Conservation (phyloP, 306 rosid species). For the Oxytropis ochrocephala region DNA sequence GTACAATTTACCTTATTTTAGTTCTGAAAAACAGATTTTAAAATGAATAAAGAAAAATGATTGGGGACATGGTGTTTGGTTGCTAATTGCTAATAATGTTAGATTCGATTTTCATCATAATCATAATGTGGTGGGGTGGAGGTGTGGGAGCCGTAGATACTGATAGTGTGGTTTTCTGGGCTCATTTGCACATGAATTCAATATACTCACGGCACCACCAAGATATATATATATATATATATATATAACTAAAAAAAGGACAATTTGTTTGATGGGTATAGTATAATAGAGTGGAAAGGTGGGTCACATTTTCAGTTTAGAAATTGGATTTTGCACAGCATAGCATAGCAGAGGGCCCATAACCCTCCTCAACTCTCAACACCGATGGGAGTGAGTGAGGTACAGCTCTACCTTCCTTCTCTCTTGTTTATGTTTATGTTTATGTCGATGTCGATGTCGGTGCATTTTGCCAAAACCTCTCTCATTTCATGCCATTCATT, state of each 20-base stretch:
- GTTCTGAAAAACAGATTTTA: not conserved
- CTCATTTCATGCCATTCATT: slow-evolving; percentile 3
- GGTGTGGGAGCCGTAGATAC: too few relatives aligned
- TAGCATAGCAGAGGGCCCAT: not conserved
- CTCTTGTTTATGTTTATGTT: too few relatives aligned
- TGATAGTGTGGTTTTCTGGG: not conserved
- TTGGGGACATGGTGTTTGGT: not conserved
- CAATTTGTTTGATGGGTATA: not conserved
- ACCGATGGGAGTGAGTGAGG: not conserved
- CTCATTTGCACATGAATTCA: not conserved
- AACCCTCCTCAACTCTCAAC: not conserved
- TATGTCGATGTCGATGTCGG: not conserved
- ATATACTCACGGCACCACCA: not conserved
- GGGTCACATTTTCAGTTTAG: not conserved
- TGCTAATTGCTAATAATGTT: not conserved
- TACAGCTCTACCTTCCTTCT: not conserved
- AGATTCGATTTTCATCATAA: not conserved
- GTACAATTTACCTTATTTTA: too few relatives aligned
- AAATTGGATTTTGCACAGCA: not conserved
- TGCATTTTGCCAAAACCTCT: not conserved
- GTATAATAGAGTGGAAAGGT: not conserved
- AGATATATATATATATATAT: too few relatives aligned
- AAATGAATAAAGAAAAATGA: not conserved
- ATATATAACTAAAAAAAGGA: too few relatives aligned
- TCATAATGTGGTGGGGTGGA: not conserved